phyloP scores from a whole-genome alignment of 371 early-diverging fungal genomes.

The Apophysomyces sp. region DNA sequence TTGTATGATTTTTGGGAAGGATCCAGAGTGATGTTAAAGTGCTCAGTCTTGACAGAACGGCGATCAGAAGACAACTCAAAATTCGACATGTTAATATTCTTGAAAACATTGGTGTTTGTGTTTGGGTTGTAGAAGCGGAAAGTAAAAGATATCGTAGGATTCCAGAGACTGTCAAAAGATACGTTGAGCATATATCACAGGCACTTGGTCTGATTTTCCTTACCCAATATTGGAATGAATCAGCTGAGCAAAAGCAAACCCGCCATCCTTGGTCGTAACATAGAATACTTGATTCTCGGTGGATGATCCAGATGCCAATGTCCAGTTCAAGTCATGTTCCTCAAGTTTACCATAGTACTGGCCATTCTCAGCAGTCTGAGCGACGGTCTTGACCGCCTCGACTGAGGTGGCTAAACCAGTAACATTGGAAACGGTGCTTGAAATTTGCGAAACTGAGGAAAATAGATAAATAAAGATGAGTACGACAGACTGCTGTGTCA shows the following conservation, averaged over 20 bases:
- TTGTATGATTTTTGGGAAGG: slow-evolving; percentile 51
- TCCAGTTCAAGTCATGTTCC: slow-evolving; percentile 73
- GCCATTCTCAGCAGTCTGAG: slow-evolving; percentile 55
- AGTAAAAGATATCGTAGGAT: slow-evolving; percentile 77
- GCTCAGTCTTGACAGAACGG: slow-evolving; percentile 71
- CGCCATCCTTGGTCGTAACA: slow-evolving; percentile 71
- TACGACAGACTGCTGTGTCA: not conserved
- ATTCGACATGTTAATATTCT: slow-evolving; percentile 68
- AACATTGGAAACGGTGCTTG: slow-evolving; percentile 49
- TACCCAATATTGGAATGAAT: slow-evolving; percentile 87
- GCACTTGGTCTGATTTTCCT: slow-evolving; percentile 8
- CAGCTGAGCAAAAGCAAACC: slow-evolving; percentile 78
- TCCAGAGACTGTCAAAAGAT: slow-evolving; percentile 27
- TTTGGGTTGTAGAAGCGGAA: slow-evolving; percentile 72
- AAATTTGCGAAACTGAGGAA: slow-evolving; percentile 42
- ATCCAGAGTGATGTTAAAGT: slow-evolving; percentile 62
- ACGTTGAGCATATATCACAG: not conserved
- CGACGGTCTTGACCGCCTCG: slow-evolving; percentile 46
- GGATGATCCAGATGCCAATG: slow-evolving; percentile 68
- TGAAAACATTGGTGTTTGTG: slow-evolving; percentile 63
- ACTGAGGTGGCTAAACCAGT: slow-evolving; percentile 39
- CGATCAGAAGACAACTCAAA: slow-evolving; percentile 71
- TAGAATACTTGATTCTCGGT: slow-evolving; percentile 93
- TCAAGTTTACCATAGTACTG: slow-evolving; percentile 57
- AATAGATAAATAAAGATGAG: not conserved